Percentiles rank a stretch among this genome's conserved stretches.
Evolutionary conservation across 164 flowering plant species (phyloP).

Genomic region (Buxus sempervirens): DNA sequence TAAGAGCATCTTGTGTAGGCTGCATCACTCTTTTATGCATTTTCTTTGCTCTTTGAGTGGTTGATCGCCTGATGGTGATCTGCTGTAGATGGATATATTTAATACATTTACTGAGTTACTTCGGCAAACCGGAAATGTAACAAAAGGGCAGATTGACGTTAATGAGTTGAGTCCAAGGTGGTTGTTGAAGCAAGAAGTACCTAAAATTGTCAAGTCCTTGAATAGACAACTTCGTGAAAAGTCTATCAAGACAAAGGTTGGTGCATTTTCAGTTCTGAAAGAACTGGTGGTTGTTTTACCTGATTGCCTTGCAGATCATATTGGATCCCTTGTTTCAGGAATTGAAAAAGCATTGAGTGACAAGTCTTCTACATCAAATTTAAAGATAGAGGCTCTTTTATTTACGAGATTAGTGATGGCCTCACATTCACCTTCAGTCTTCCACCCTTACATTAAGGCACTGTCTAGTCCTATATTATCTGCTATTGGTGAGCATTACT

Average conservation of each 20-base stretch:
- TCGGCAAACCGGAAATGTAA: constrained; percentile 96
- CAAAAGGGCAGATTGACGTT: constrained; percentile 74
- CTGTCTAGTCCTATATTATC: constrained; percentile 80
- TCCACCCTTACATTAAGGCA: constrained; percentile 90
- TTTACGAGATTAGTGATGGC: constrained; percentile 93
- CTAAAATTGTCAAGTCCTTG: constrained; percentile 86
- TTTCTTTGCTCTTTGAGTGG: not conserved
- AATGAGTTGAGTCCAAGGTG: constrained; percentile 91
- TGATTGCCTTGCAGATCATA: constrained; percentile 88
- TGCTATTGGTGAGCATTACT: constrained; percentile 94
- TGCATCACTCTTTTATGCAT: not conserved
- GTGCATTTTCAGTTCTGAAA: constrained; percentile 91
- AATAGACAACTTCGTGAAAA: constrained; percentile 92
- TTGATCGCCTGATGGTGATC: constrained; percentile 20
- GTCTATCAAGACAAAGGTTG: constrained; percentile 97
- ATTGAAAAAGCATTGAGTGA: constrained; percentile 92
- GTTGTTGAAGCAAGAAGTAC: constrained; percentile 94
- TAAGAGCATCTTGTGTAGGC: no score
- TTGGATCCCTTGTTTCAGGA: constrained; percentile 91
- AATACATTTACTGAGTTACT: constrained; percentile 88
- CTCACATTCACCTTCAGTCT: constrained; percentile 90
- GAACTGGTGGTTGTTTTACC: constrained; percentile 97
- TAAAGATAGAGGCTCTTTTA: constrained; percentile 91
- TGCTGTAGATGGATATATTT: constrained; percentile 92
- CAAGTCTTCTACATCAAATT: constrained; percentile 86